These are phyloP conservation scores for Boletus huronensis DNA, from an alignment of 768 basidiomycete genomes.

Conservation along the genomic window DNA sequence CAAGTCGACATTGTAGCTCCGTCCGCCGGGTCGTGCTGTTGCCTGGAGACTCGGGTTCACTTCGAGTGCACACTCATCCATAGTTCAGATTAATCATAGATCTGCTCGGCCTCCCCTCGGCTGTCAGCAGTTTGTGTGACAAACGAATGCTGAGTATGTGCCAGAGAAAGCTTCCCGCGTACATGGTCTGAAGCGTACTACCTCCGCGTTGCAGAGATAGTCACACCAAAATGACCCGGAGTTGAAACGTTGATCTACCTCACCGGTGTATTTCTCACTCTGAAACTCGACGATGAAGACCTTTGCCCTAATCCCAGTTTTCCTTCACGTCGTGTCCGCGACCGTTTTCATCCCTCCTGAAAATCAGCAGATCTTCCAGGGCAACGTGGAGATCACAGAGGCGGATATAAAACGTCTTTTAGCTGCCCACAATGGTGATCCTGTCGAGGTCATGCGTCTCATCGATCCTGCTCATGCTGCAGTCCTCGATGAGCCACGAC, in stretches of 20 bases:
- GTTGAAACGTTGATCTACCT: too few species aligned
- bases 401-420: slow-evolving; percentile 2
- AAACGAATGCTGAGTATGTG: background rate
- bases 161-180: background rate
- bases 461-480: slow-evolving; percentile 11
- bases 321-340: background rate
- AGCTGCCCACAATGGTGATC: slow-evolving; percentile 6
- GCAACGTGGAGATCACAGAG: background rate
- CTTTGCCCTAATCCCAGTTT: background rate
- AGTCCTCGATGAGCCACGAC: slow-evolving; percentile 15
- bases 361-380: background rate
- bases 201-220: background rate
- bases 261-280: background rate
- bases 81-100: too few species aligned
- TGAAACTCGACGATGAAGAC: background rate
- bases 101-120: background rate
- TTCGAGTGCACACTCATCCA: background rate
- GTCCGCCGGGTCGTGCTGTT: too few species aligned
- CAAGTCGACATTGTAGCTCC: background rate
- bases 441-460: slow-evolving; percentile 14
- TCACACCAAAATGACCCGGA: background rate
- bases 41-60: too few species aligned
- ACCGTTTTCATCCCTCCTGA: background rate
- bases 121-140: background rate
- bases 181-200: background rate